Evolutionary conservation across 805 yeast species (phyloP).

Genomic region (Candida ortonii): DNA sequence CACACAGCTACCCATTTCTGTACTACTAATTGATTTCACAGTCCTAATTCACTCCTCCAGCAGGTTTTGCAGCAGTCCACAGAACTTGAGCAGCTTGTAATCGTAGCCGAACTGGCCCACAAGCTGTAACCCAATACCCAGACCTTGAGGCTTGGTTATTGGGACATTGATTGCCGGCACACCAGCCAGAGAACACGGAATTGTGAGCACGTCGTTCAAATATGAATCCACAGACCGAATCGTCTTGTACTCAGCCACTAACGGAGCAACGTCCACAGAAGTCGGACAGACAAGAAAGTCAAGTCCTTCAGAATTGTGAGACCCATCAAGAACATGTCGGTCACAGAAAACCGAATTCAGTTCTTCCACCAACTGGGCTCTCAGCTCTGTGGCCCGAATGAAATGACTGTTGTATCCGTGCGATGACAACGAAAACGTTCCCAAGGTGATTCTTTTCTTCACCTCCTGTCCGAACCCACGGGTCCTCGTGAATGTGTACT

Average conservation of each 20-base stretch:
- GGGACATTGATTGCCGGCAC: constrained; percentile 85
- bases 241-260: constrained; percentile 17
- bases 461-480: constrained; percentile 79
- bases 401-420: constrained; percentile 72
- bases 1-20: constrained; percentile 2
- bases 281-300: constrained; percentile 81
- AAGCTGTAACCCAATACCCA: constrained; percentile 66
- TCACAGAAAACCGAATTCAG: constrained; percentile 61
- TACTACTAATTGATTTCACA: constrained; percentile 9
- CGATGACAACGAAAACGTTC: constrained; percentile 81
- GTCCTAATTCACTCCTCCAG: constrained; percentile 1
- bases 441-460: constrained; percentile 75
- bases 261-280: constrained; percentile 52
- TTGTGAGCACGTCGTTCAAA: constrained; percentile 79
- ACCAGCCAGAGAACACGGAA: constrained; percentile 91
- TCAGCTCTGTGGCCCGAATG: constrained; percentile 65
- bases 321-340: constrained; percentile 39
- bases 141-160: constrained; percentile 27
- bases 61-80: constrained; percentile 14
- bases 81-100: constrained; percentile 46
- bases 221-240: constrained; percentile 54
- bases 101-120: constrained; percentile 89
- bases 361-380: constrained; percentile 60
- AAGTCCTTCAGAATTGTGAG: constrained; percentile 38
- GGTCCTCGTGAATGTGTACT: constrained; percentile 56